A percentile compares a stretch with the other conserved stretches of the same genome.
These are phyloP conservation scores for Picea sitchensis DNA, from an alignment of 75 land plant genomes.

Conservation along the genomic window DNA sequence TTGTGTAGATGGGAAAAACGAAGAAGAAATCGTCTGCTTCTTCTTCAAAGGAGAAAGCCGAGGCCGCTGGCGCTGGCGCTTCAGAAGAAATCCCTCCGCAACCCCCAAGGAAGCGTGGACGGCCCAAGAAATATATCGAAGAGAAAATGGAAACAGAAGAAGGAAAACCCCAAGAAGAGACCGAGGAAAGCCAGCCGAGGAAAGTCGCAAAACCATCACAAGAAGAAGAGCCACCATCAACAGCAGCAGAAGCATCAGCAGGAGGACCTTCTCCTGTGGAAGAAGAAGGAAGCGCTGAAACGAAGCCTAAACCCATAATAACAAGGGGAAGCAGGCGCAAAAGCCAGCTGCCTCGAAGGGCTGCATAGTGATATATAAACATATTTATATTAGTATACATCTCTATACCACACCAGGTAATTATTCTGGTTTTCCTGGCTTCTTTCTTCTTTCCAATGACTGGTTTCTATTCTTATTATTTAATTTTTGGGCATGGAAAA, in stretches of 20 bases:
- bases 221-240: background rate
- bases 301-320: background rate
- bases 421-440: background rate
- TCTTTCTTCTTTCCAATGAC: background rate
- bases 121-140: background rate
- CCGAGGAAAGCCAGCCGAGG: background rate
- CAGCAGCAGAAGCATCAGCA: background rate
- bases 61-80: background rate
- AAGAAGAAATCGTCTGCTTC: constrained; percentile 2
- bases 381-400: too few relatives aligned
- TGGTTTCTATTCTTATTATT: background rate
- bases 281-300: background rate
- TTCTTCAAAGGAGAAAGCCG: background rate
- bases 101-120: background rate
- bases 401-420: background rate
- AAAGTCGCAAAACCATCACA: background rate
- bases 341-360: constrained; percentile 1
- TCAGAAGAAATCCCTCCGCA: background rate
- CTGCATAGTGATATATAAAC: background rate
- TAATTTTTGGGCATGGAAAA: constrained; percentile 1
- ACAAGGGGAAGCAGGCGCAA: background rate
- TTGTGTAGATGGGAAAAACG: background rate
- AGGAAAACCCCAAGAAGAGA: background rate
- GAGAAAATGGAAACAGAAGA: background rate
- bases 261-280: background rate